phyloP scores from a whole-genome alignment of 2,329 filamentous ascomycete genomes.

The Lecanicillium sp. region DNA sequence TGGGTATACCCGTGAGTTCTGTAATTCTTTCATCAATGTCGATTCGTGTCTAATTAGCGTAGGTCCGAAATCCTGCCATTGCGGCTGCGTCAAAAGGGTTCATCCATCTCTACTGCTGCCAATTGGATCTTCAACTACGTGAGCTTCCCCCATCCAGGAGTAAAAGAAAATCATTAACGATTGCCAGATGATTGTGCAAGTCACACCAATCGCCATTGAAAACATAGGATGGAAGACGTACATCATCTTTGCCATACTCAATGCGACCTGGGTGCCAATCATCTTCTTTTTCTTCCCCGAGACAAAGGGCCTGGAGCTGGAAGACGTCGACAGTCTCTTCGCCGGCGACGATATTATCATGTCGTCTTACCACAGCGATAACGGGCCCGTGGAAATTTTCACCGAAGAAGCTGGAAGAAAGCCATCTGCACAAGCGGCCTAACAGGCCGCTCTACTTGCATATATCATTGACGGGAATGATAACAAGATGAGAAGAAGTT shows the following conservation, averaged over 20 bases:
- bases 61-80: conserved; percentile 29
- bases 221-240: conserved; percentile 24
- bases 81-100: conserved; percentile 25
- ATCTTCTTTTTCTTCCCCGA: conserved; percentile 27
- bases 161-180: conserved; percentile 4
- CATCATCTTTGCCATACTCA: conserved; percentile 25
- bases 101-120: conserved; percentile 27
- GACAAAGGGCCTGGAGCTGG: conserved; percentile 32
- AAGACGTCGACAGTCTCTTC: conserved; percentile 34
- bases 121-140: conserved; percentile 32
- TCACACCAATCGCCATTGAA: conserved; percentile 17
- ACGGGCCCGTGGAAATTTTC: too few relatives aligned
- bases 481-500: too few relatives aligned
- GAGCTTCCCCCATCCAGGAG: conserved; percentile 11
- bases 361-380: too few relatives aligned
- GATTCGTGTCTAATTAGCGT: not conserved
- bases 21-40: not conserved
- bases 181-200: conserved; percentile 16
- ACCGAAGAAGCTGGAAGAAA: too few relatives aligned
- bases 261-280: conserved; percentile 23
- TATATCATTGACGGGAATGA: too few relatives aligned
- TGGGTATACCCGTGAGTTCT: conserved; percentile 27
- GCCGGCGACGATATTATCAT: conserved; percentile 19
- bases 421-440: too few relatives aligned
- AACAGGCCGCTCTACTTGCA: too few relatives aligned